Evolutionary conservation across 169 alveolate species (phyloP), one percentile per base, ranked within the genome.

Genomic region (Plasmodium berghei): DNA sequence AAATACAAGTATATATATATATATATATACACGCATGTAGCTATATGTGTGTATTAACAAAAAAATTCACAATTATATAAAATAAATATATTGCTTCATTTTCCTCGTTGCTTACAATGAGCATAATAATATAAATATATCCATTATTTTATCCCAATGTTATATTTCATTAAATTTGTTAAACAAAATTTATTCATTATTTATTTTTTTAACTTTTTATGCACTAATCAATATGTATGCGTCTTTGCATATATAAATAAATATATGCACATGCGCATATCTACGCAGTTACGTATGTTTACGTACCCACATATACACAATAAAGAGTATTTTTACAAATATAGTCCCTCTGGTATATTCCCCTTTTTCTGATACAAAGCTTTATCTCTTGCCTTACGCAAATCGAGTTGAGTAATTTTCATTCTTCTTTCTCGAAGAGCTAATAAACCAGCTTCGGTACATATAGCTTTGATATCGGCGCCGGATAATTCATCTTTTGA

Each of bases 371-470:
- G 97, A 93, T 98, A 98, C 58, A 99, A 96, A 2, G 99, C 99
- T 95, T 99, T 99, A 92, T 98, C 99, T 90, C 98, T 98, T 3
- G 99, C 99, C 86, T 97, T 97, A 80, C 99, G 95, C 87, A 99
- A 96, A 93, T 99, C 99, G 46, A 93, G 94, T 89, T 94, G 99
- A 12, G 98, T 97, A 45, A 98, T 98, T 92, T 96, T 98, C 99
- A 98, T 99, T 72, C 99, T 96, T 71, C 99, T 96, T 93, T 98
- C 99, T 56, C 99, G 97, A 67, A 99, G 97, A 20, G 99, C 99
- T 14, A 99, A 94, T 83, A 99, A 95, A 8, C 99, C 99, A 24
- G 99, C 99, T 93, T 99, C 99, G 48, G 99, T 98, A 89, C 99
- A 97, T 89, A 98, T 97, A 22, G 99, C 98, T 93, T 98, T 98